Percentiles rank a stretch among this genome's conserved stretches.
These are phyloP conservation scores for Parachlorella kessleri DNA, from an alignment of 139 green algal genomes.

Conservation along the genomic window DNA sequence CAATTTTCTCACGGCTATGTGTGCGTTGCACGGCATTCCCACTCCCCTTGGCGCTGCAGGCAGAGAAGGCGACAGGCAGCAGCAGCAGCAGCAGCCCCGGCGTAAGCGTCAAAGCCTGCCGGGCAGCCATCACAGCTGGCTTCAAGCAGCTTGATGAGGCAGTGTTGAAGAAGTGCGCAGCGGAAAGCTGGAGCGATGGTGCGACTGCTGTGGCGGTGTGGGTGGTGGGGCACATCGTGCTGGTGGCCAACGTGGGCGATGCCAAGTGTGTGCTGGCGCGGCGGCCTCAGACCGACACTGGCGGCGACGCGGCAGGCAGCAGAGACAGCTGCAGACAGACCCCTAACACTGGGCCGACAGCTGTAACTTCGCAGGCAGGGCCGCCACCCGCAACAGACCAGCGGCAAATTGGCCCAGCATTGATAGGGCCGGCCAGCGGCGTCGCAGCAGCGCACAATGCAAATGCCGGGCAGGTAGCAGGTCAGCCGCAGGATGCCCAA, in stretches of 20 bases:
- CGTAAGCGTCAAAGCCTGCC: constrained; percentile 26
- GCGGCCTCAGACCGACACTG: not conserved
- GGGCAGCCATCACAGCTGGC: constrained; percentile 5
- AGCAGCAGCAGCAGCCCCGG: no score
- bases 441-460: not conserved
- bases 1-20: no score
- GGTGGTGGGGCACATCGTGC: constrained; percentile 55
- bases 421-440: no score
- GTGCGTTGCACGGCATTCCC: no score
- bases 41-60: not conserved
- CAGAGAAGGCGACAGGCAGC: not conserved
- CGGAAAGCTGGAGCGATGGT: constrained; percentile 56
- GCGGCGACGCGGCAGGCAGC: not conserved
- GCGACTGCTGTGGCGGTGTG: constrained; percentile 63
- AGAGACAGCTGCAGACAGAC: constrained; percentile 3
- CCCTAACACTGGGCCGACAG: not conserved
- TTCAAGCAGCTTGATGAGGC: constrained; percentile 40
- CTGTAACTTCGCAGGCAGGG: not conserved
- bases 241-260: constrained; percentile 76
- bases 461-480: not conserved
- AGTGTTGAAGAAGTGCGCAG: constrained; percentile 39
- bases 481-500: not conserved
- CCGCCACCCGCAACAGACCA: not conserved
- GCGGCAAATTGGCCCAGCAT: no score
- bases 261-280: constrained; percentile 60